Base-by-base conservation (phyloP, 108 stramenopile species). In the Fragilaria crotonensis region DNA sequence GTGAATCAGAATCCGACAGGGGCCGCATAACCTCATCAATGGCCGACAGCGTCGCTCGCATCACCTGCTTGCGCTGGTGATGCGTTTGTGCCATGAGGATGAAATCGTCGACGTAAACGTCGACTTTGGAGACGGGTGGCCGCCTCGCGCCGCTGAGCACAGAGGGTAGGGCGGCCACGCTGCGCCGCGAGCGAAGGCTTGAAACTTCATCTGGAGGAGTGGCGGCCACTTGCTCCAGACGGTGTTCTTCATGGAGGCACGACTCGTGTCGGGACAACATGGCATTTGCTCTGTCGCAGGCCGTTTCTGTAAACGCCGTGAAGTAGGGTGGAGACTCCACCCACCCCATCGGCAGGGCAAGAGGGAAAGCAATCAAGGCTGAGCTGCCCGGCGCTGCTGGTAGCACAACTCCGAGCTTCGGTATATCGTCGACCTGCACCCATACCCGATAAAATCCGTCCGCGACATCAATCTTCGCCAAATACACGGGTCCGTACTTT, bases 81-180 rank as follows among this genome's bases (percentile, higher is more conserved):
- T 0, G 56, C 7, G 27, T 47, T 18, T 65, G 54, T 48, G 56
- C 64, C 30, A 65, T 5, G 1, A 2, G 18, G 14, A 56, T 26
- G 46, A 65, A 65, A 33, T 65, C 56, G 48, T 65, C 64, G 1
- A 65, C 31, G 45, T 57, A 57, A 5, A 65, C 56, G 1, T 65
- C 47, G 3, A 65, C 17, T n/a, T 54, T 47, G 25, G 31, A 19
- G n/a, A 61, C 9, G 14, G 41, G 50, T 30, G 7, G 45, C 19
- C 41, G 41, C 9, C 17, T 9, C 17, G 9, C 17, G 41, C 14
- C 41, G 9, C 14, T 44, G 41, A 17, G 41, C 41, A 44, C 14
- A 44, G 23, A 19, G 45, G n/a, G 54, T 53, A 67, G 51, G 21
- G 57, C 72, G 19, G 27, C 18, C n/a, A n/a, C n/a, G n/a, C n/a